These are phyloP conservation scores for Geotrichum reessii DNA, from an alignment of 1,139 yeast genomes.

Conservation along the genomic window DNA sequence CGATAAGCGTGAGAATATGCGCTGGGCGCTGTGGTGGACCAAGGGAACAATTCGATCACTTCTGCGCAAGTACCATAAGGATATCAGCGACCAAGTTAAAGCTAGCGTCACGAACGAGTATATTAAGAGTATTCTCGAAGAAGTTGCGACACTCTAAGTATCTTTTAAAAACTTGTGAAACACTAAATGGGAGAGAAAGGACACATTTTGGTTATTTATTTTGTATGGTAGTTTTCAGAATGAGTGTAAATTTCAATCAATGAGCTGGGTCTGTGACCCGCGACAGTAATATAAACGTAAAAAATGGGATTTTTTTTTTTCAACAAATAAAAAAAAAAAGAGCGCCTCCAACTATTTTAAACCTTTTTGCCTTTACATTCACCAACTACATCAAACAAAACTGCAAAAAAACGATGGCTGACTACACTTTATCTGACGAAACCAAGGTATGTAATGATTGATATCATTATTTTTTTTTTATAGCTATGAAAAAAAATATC, in stretches of 20 bases:
- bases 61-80: constrained; percentile 9
- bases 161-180: not conserved
- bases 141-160: not conserved
- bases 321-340: not conserved
- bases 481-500: too few species aligned
- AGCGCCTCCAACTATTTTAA: not conserved
- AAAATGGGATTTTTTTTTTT: not conserved
- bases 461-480: constrained; percentile 20
- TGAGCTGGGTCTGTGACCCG: not conserved
- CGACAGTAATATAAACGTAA: not conserved
- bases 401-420: constrained; percentile 33
- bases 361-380: not conserved
- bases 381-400: not conserved
- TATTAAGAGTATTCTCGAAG: not conserved
- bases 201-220: not conserved
- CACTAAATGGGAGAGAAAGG: too few species aligned
- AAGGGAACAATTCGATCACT: constrained; percentile 14
- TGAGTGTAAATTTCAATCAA: not conserved
- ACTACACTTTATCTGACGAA: constrained; percentile 43
- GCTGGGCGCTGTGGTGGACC: constrained; percentile 19
- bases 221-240: not conserved
- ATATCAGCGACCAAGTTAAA: not conserved
- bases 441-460: constrained; percentile 35
- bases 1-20: constrained; percentile 10
- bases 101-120: not conserved